These are phyloP conservation scores for Umbelopsis sp. DNA, from an alignment of 192 early-diverging fungal species.

Conservation along the genomic window DNA sequence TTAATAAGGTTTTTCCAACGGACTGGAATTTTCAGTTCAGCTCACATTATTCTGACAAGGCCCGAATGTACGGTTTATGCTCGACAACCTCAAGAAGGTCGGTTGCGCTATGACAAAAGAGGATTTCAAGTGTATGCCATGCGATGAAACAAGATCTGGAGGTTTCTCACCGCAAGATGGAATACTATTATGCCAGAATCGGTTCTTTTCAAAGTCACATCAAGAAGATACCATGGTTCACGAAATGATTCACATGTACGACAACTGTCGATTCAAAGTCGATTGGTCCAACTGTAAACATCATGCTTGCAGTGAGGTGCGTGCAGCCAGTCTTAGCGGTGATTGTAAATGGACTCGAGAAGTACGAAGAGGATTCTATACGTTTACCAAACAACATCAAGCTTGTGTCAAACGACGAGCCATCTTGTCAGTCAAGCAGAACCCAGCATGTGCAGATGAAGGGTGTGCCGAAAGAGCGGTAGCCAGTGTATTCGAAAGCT, in stretches of 20 bases:
- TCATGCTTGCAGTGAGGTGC: constrained; percentile 81
- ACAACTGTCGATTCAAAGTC: constrained; percentile 72
- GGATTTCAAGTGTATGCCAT: constrained; percentile 79
- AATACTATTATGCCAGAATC: constrained; percentile 88
- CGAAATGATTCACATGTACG: constrained; percentile 88
- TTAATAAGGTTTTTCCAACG: background rate
- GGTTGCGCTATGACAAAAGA: constrained; percentile 63
- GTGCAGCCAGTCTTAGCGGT: constrained; percentile 78
- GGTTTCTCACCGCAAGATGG: constrained; percentile 82
- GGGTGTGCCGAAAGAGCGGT: constrained; percentile 87
- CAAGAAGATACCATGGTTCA: constrained; percentile 93
- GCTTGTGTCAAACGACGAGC: constrained; percentile 88
- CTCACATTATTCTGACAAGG: constrained; percentile 38
- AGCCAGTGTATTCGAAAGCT: constrained; percentile 83
- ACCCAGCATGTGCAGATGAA: constrained; percentile 72
- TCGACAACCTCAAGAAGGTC: constrained; percentile 68
- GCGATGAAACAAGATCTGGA: constrained; percentile 80
- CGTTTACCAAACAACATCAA: constrained; percentile 80
- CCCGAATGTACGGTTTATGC: constrained; percentile 89
- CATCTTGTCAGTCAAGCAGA: constrained; percentile 72
- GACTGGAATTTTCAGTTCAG: background rate
- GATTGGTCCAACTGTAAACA: constrained; percentile 76
- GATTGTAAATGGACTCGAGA: constrained; percentile 77
- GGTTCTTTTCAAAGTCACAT: constrained; percentile 75
- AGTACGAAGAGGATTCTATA: constrained; percentile 63